phyloP scores from a whole-genome alignment of 306 rosid species.

The Aeschynomene evenia region DNA sequence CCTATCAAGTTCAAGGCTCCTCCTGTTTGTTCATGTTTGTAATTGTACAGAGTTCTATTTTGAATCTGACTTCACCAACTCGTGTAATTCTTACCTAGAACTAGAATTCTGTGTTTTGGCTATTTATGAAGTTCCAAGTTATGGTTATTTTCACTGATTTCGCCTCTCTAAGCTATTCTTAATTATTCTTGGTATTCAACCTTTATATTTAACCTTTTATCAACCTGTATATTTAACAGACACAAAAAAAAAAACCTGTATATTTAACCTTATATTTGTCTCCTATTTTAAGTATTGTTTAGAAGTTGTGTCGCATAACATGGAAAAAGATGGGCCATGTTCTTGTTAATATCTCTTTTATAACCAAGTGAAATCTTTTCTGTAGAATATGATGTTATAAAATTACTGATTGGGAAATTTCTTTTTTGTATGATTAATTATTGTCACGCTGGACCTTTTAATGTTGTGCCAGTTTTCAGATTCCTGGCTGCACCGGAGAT shows the following conservation, averaged over 20 bases:
- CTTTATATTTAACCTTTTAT: not conserved
- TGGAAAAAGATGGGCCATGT: not conserved
- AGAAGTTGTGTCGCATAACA: slow-evolving; percentile 1
- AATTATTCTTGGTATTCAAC: not conserved
- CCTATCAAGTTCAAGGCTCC: slow-evolving; percentile 9
- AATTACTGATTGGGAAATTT: no score
- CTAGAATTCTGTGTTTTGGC: slow-evolving; percentile 7
- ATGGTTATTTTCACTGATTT: slow-evolving; percentile 22
- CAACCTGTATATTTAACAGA: not conserved
- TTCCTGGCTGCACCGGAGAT: not conserved
- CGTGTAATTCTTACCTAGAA: slow-evolving; percentile 7
- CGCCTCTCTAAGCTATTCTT: not conserved
- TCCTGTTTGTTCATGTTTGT: slow-evolving; percentile 23
- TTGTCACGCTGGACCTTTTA: not conserved
- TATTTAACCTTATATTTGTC: not conserved
- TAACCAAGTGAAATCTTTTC: not conserved
- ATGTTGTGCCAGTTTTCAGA: not conserved
- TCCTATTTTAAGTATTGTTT: not conserved
- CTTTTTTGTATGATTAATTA: not conserved
- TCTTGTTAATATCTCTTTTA: slow-evolving; percentile 13
- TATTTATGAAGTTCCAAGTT: slow-evolving; percentile 15
- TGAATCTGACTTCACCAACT: slow-evolving; percentile 4
- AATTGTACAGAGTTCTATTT: slow-evolving; percentile 30
- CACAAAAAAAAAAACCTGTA: no score
- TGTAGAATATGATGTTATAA: not conserved